Conservation (phyloP, 2,329 filamentous ascomycete species). For the Pyrenophora teres region DNA sequence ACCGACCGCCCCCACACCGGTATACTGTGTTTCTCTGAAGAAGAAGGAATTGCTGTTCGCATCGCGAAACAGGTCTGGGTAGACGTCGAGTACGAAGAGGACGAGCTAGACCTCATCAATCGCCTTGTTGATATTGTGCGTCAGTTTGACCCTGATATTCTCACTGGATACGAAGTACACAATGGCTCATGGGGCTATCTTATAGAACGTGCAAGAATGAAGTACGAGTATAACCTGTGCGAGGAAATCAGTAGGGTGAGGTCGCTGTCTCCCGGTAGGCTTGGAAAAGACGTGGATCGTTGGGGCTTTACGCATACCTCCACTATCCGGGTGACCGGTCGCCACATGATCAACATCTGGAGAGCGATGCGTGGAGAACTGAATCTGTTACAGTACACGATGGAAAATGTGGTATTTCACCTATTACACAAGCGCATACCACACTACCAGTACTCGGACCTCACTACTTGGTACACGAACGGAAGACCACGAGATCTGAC, state of each 20-base stretch:
- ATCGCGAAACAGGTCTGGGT: constrained; percentile 65
- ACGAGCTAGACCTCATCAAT: constrained; percentile 83
- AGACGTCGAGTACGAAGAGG: constrained; percentile 73
- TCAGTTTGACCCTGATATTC: constrained; percentile 82
- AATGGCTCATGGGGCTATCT: constrained; percentile 94
- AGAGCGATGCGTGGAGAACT: constrained; percentile 92
- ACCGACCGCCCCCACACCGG: constrained; percentile 66
- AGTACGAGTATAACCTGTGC: constrained; percentile 88
- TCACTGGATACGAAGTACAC: constrained; percentile 95
- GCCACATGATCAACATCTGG: constrained; percentile 98
- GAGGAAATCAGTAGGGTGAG: constrained; percentile 92
- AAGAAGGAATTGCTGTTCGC: constrained; percentile 62
- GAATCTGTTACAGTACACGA: constrained; percentile 88
- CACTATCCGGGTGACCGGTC: constrained; percentile 86
- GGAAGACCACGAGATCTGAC: constrained; percentile 69
- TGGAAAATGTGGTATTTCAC: constrained; percentile 96
- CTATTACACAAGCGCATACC: constrained; percentile 85
- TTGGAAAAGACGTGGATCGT: constrained; percentile 82
- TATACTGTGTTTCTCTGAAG: constrained; percentile 71
- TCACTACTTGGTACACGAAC: constrained; percentile 82
- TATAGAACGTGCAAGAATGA: constrained; percentile 82
- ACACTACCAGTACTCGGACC: constrained; percentile 77
- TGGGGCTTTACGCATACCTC: constrained; percentile 97
- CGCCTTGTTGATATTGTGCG: constrained; percentile 87
- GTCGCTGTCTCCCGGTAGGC: constrained; percentile 77